These are phyloP conservation scores for Cerioporus squamosus DNA, from an alignment of 1,284 basidiomycete species.

Conservation along the genomic window DNA sequence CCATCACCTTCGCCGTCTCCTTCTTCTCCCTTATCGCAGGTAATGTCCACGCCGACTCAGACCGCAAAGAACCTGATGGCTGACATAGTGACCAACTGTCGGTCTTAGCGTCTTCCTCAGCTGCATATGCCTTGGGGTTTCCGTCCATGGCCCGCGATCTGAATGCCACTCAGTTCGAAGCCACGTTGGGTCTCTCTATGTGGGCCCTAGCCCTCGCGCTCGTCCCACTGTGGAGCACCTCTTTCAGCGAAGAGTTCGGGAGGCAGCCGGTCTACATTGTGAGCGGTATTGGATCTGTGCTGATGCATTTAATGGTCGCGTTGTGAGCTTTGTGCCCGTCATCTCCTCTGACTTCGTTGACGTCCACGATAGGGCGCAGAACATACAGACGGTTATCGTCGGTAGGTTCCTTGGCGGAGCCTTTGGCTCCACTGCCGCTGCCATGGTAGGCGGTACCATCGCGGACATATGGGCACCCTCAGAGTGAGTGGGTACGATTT, in stretches of 20 bases:
- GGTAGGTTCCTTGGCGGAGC: slow-evolving; percentile 71
- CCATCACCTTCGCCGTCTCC: slow-evolving; percentile 59
- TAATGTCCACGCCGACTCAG: slow-evolving; percentile 25
- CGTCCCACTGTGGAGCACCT: slow-evolving; percentile 74
- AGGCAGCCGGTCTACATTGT: slow-evolving; percentile 70
- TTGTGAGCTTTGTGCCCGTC: slow-evolving; percentile 48
- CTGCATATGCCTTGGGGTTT: slow-evolving; percentile 63
- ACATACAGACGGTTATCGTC: slow-evolving; percentile 74
- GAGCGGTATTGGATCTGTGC: slow-evolving; percentile 56
- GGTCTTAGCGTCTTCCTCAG: slow-evolving; percentile 51
- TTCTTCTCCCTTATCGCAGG: slow-evolving; percentile 61
- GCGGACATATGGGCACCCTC: slow-evolving; percentile 70
- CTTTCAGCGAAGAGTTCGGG: slow-evolving; percentile 81
- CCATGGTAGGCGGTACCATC: slow-evolving; percentile 81
- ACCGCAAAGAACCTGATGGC: not conserved
- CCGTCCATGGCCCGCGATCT: slow-evolving; percentile 68
- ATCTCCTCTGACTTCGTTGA: not conserved
- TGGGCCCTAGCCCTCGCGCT: slow-evolving; percentile 74
- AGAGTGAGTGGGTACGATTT: slow-evolving; percentile 44
- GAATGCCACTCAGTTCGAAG: slow-evolving; percentile 59
- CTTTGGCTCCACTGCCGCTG: slow-evolving; percentile 71
- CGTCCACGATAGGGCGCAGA: slow-evolving; percentile 50
- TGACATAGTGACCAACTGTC: not conserved
- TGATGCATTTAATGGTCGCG: slow-evolving; percentile 64
- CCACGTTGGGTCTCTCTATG: slow-evolving; percentile 61